phyloP scores from a whole-genome alignment of 305 asterid species.

The Solanum hybrid region DNA sequence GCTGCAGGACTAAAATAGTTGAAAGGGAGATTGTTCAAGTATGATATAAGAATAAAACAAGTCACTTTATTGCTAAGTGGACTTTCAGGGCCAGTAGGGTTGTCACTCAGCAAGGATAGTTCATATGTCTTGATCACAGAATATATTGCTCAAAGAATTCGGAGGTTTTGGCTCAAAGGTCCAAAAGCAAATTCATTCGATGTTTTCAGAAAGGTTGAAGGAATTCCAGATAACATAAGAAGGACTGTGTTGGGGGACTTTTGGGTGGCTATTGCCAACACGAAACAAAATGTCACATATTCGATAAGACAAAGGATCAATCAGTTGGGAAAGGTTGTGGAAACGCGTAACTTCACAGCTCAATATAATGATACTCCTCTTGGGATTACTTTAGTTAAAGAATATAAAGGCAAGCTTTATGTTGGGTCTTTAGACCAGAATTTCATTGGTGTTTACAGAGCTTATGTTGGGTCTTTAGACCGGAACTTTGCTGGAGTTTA shows the following conservation, averaged over 20 bases:
- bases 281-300: not conserved
- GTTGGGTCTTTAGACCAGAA: not conserved
- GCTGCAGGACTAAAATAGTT: not conserved
- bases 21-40: slow-evolving; percentile 2
- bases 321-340: not conserved
- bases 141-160: not conserved
- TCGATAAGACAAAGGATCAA: not conserved
- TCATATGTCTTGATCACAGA: not conserved
- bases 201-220: not conserved
- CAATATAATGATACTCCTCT: not conserved
- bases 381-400: not conserved
- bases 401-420: not conserved
- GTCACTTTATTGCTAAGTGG: not conserved
- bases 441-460: not conserved
- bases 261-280: not conserved
- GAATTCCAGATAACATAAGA: slow-evolving; percentile 1
- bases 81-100: slow-evolving; percentile 5
- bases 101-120: not conserved
- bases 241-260: not conserved
- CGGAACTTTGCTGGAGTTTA: no score
- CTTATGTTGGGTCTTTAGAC: no score
- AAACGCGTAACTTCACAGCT: not conserved
- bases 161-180: not conserved
- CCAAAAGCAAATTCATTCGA: not conserved
- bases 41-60: not conserved